phyloP scores from a whole-genome alignment of 2,329 filamentous ascomycete genomes.

The Trichoderma sp. region DNA sequence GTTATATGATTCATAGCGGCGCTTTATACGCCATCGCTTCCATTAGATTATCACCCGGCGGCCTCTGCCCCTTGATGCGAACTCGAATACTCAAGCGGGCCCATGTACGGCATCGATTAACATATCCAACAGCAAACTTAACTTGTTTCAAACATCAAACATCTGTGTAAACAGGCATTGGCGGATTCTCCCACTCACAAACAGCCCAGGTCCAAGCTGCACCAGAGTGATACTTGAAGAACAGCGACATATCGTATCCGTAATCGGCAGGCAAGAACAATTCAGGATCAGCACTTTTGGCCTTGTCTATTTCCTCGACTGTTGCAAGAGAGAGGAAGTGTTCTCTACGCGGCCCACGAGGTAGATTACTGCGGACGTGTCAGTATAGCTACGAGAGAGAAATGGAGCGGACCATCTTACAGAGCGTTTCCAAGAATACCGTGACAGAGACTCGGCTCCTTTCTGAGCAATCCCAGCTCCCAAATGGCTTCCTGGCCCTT shows the following conservation, averaged over 20 bases:
- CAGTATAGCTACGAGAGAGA: neutral
- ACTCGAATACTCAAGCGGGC: neutral
- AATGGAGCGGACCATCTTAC: constrained; percentile 34
- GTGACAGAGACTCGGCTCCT: constrained; percentile 65
- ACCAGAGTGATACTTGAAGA: constrained; percentile 37
- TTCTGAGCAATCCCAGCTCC: constrained; percentile 58
- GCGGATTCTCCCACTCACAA: constrained; percentile 33
- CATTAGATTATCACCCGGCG: neutral
- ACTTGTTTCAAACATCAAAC: neutral
- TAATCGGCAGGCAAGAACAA: constrained; percentile 41
- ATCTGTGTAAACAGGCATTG: constrained; percentile 38
- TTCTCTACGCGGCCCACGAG: constrained; percentile 38
- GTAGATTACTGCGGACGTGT: constrained; percentile 28
- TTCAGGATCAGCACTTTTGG: constrained; percentile 30
- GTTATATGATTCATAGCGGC: neutral
- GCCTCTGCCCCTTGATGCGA: neutral
- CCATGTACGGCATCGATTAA: neutral
- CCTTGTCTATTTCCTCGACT: constrained; percentile 51
- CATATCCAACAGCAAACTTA: neutral
- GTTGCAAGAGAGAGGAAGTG: constrained; percentile 59
- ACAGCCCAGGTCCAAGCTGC: constrained; percentile 41
- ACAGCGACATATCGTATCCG: constrained; percentile 30
- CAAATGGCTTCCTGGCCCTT: constrained; percentile 53
- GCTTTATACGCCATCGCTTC: neutral
- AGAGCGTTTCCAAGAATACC: constrained; percentile 64